Base-by-base conservation (phyloP, 768 basidiomycete species). In the Pisolithus albus region DNA sequence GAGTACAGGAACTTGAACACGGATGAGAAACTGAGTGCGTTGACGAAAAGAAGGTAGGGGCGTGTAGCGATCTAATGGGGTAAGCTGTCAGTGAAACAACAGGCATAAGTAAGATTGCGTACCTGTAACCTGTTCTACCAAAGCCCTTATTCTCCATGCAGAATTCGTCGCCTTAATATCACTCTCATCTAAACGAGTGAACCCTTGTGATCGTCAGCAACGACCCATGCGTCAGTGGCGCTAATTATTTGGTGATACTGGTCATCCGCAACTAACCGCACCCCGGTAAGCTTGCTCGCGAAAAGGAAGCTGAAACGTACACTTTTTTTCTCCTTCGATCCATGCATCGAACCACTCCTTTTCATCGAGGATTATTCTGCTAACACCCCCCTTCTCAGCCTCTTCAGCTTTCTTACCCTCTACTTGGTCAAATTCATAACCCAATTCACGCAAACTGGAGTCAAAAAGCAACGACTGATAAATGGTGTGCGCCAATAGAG, bases 71-170 rank as follows among this genome's bases (percentile, higher is more conserved):
- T 95, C 93, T 92, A 58, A 9, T n/a, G 3, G 36, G 43, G n/a
- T 30, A 38, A n/a, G 32, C 6, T 23, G 30, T 41, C 15, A 23
- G 34, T 52, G 46, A 56, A 52, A 11, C 34, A 36, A 5, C 50
- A 10, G 36, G 46, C 3, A 40, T 32, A 18, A 44, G 19, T 21
- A 18, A 47, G 53, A 19, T 18, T 18, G 57, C 75, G 45, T 51
- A 88, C 92, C 90, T 52, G 93, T 93, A 49, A 98, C 83, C 70
- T 96, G 94, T 59, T 96, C 91, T 10, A 96, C 75, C 18, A 98
- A 73, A 23, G 87, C 82, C 61, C 88, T 89, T 52, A 97, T 72
- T 59, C 87, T 77, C 26, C 93, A 75, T 1, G 94, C 84, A 9
- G 92, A 95, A 56, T 82, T 80, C 0, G 94, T 97, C 5, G 92